A percentile compares a stretch with the other conserved stretches of the same genome.
phyloP scores from a whole-genome alignment of 2,329 filamentous ascomycete genomes.

The Ophiostoma perfectum region DNA sequence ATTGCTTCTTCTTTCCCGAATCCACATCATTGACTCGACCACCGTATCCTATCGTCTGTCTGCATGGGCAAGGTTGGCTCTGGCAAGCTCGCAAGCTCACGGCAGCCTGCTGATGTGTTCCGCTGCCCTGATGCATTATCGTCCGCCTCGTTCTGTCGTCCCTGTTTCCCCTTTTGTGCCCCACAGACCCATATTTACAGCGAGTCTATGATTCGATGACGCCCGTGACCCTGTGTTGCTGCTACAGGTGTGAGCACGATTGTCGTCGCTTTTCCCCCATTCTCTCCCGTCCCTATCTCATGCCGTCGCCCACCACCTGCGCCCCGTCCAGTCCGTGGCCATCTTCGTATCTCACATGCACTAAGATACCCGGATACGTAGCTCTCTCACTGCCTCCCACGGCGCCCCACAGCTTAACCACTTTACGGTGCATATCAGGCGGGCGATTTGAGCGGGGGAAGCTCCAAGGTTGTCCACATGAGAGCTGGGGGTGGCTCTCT shows the following conservation, averaged over 20 bases:
- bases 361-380: background rate
- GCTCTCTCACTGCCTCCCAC: slow-evolving; percentile 4
- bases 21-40: background rate
- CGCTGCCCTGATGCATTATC: slow-evolving; percentile 3
- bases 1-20: background rate
- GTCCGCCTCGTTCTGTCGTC: background rate
- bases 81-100: slow-evolving; percentile 2
- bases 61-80: background rate
- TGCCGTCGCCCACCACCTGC: background rate
- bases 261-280: background rate
- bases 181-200: slow-evolving; percentile 2
- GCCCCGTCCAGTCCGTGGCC: background rate
- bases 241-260: background rate
- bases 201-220: background rate
- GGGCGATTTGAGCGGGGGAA: slow-evolving; percentile 15
- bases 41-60: background rate
- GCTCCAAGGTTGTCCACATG: slow-evolving; percentile 18
- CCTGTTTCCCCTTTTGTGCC: slow-evolving; percentile 9
- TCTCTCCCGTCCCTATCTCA: background rate
- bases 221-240: background rate
- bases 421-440: slow-evolving; percentile 17
- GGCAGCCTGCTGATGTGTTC: slow-evolving; percentile 19
- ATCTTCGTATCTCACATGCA: background rate
- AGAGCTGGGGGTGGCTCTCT: slow-evolving; percentile 15
- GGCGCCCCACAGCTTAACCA: slow-evolving; percentile 11